Evolutionary conservation across 257 asterid species (phyloP).

Genomic region (Nicotiana knightiana): DNA sequence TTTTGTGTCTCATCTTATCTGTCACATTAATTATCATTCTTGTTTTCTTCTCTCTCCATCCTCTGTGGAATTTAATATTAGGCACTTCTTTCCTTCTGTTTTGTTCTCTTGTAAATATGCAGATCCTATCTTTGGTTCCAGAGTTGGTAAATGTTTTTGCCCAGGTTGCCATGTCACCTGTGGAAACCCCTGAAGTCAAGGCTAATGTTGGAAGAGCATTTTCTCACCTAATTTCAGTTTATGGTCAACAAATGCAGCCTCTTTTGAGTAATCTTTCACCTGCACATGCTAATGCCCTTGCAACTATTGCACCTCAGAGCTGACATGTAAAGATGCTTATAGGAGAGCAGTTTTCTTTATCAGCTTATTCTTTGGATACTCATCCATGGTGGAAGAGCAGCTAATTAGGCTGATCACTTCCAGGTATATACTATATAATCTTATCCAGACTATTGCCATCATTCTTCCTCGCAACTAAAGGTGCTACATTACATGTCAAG

Average conservation of each 20-base stretch:
- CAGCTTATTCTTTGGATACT: neutral
- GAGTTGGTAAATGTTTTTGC: conserved; percentile 86
- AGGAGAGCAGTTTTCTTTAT: neutral
- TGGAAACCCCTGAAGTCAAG: conserved; percentile 83
- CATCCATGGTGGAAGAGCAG: conserved; percentile 13
- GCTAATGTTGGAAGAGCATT: conserved; percentile 82
- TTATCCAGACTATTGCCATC: neutral
- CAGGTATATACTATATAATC: neutral
- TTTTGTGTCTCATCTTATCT: conserved; percentile 10
- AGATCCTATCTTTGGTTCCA: conserved; percentile 74
- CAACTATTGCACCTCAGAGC: conserved; percentile 75
- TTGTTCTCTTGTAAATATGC: conserved; percentile 21
- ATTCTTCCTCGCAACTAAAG: neutral
- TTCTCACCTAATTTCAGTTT: conserved; percentile 74
- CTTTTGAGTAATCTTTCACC: conserved; percentile 82
- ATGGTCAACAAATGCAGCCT: conserved; percentile 92
- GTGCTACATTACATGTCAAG: neutral
- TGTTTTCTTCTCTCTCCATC: neutral
- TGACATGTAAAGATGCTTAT: conserved; percentile 27
- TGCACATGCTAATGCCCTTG: conserved; percentile 77
- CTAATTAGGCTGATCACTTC: conserved; percentile 8
- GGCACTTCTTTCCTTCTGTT: neutral
- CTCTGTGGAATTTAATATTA: neutral
- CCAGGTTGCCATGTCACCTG: conserved; percentile 74
- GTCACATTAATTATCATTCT: neutral